Conservation (phyloP, 2,329 filamentous ascomycete species). For the Sphaerulina vaccinii region DNA sequence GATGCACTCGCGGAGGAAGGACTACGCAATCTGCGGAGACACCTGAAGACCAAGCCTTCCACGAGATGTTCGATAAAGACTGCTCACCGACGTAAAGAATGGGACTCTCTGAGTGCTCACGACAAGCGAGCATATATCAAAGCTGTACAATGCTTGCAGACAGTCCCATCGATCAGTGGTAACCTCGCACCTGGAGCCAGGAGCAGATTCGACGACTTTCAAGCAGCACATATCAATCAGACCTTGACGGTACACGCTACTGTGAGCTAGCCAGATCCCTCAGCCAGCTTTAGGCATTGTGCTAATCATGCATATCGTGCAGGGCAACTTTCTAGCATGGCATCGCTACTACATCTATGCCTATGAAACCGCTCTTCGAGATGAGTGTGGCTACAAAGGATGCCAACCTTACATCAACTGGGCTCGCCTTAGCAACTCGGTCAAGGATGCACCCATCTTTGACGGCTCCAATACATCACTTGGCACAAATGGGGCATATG, state of each 20-base stretch:
- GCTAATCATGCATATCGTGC: too few relatives aligned
- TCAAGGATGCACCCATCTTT: conserved; percentile 52
- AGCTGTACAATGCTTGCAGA: conserved; percentile 35
- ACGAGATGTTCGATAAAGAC: conserved; percentile 34
- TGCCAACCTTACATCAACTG: conserved; percentile 28
- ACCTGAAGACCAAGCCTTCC: too few relatives aligned
- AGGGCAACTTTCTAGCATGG: conserved; percentile 39
- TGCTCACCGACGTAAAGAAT: conserved; percentile 44
- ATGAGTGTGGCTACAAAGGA: conserved; percentile 48
- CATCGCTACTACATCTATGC: conserved; percentile 45
- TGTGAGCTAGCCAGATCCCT: neutral
- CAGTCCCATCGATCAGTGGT: conserved; percentile 28
- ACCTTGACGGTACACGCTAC: conserved; percentile 25
- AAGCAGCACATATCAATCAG: conserved; percentile 33
- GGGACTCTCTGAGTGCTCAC: conserved; percentile 33
- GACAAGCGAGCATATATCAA: conserved; percentile 35
- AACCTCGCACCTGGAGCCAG: conserved; percentile 31
- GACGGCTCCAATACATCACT: conserved; percentile 53
- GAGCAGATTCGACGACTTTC: conserved; percentile 26
- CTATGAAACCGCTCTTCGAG: conserved; percentile 44
- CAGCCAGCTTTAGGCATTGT: too few relatives aligned
- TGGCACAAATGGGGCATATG: conserved; percentile 29
- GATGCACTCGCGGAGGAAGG: too few relatives aligned
- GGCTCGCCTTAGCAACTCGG: conserved; percentile 48
- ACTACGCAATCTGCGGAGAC: too few relatives aligned